phyloP scores from a whole-genome alignment of 768 basidiomycete species.

The Termitomyces sp. region DNA sequence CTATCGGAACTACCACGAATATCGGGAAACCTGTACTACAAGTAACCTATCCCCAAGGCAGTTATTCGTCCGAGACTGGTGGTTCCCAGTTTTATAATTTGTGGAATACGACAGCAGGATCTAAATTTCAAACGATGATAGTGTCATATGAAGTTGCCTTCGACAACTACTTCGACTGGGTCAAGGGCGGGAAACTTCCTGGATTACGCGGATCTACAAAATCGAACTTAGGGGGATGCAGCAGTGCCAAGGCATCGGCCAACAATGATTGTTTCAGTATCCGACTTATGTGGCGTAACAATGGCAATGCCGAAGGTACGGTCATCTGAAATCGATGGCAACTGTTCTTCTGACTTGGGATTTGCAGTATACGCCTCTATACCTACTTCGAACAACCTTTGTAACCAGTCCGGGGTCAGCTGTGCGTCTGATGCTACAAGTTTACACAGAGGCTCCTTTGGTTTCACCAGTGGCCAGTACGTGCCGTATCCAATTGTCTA shows the following conservation, averaged over 20 bases:
- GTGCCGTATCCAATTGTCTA: constrained; percentile 21
- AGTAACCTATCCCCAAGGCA: constrained; percentile 60
- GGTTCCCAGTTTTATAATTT: constrained; percentile 65
- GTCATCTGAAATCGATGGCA: constrained; percentile 1
- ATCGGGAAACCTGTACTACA: constrained; percentile 44
- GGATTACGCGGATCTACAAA: constrained; percentile 68
- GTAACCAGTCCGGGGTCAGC: constrained; percentile 43
- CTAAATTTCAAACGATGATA: constrained; percentile 60
- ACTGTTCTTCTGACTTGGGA: background rate
- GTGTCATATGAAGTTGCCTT: constrained; percentile 75
- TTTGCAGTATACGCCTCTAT: constrained; percentile 74
- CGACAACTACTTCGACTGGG: constrained; percentile 59
- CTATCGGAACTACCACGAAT: constrained; percentile 21
- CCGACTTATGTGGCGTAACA: constrained; percentile 70
- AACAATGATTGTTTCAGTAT: constrained; percentile 69
- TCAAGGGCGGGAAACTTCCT: constrained; percentile 73
- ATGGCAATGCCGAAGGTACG: constrained; percentile 68
- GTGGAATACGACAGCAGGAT: constrained; percentile 58
- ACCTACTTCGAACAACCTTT: constrained; percentile 56
- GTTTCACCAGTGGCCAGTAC: constrained; percentile 57
- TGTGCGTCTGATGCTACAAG: constrained; percentile 75
- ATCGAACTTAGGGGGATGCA: constrained; percentile 48
- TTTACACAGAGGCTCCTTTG: constrained; percentile 60
- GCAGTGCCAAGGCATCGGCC: constrained; percentile 56
- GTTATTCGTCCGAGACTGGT: constrained; percentile 55